Evolutionary conservation across 2,329 filamentous ascomycete genomes (phyloP).

Genomic region (Sporothrix protearum): DNA sequence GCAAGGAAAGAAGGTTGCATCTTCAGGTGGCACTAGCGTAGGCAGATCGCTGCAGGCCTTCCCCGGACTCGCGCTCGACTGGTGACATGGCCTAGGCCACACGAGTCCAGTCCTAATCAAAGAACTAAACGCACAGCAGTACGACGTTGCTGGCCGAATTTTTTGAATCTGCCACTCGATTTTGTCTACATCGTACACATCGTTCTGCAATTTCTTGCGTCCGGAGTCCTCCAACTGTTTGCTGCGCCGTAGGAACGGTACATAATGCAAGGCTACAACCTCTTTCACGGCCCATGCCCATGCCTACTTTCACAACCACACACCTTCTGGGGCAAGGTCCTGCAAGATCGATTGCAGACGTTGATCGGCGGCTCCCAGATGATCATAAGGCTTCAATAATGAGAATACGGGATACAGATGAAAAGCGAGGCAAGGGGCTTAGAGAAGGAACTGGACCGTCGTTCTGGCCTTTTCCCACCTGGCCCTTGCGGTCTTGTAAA

Average conservation of each 20-base stretch:
- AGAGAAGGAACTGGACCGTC: not conserved
- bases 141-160: not conserved
- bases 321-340: not conserved
- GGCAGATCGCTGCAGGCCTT: not conserved
- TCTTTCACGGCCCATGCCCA: too few species aligned
- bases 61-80: not conserved
- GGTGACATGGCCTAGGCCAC: not conserved
- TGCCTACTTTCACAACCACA: not conserved
- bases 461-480: not conserved
- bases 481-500: not conserved
- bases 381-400: slow-evolving; percentile 9
- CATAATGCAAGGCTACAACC: not conserved
- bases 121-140: not conserved
- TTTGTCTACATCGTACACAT: not conserved
- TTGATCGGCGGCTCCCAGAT: slow-evolving; percentile 15
- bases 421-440: not conserved
- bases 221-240: not conserved
- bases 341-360: not conserved
- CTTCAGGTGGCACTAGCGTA: not conserved
- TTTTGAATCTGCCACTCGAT: not conserved
- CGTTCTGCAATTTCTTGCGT: too few species aligned
- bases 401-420: slow-evolving; percentile 11
- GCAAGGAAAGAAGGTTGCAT: slow-evolving; percentile 1
- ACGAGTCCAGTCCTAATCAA: not conserved
- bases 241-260: not conserved